A percentile compares a stretch with the other conserved stretches of the same genome.
These are phyloP conservation scores for Scenedesmus sp. DNA, from an alignment of 163 green algal species.

Conservation along the genomic window DNA sequence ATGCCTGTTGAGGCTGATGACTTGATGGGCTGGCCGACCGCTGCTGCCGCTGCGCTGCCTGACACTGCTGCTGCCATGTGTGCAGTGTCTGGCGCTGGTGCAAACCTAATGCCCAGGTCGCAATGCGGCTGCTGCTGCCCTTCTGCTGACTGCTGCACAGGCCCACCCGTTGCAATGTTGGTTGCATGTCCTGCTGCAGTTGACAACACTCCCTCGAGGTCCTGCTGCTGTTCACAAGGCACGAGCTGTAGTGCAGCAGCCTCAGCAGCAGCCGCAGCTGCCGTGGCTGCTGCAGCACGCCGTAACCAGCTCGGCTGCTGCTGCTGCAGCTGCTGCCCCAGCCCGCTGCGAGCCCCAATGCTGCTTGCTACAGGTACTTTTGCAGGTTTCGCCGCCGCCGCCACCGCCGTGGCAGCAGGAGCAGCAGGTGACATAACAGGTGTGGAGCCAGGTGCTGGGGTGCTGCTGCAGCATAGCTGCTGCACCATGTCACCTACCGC, in stretches of 20 bases:
- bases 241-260: neutral
- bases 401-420: neutral
- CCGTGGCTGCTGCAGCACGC: constrained; percentile 63
- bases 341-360: neutral
- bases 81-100: neutral
- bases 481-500: neutral
- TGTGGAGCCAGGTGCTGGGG: neutral
- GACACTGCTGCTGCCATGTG: neutral
- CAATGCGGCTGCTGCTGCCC: neutral
- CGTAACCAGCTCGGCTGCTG: constrained; percentile 29
- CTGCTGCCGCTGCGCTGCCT: neutral
- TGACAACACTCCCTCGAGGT: neutral
- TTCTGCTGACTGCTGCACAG: too few relatives aligned
- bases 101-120: neutral
- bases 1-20: neutral
- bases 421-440: constrained; percentile 19
- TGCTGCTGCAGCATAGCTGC: constrained; percentile 16
- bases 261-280: constrained; percentile 63
- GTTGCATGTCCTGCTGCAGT: neutral
- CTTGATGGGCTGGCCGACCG: too few relatives aligned
- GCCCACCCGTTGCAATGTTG: too few relatives aligned
- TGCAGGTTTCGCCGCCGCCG: too few relatives aligned
- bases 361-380: neutral
- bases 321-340: neutral
- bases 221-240: neutral